Conservation (phyloP, 164 flowering plant species). For the Chimonanthus salicifolius region DNA sequence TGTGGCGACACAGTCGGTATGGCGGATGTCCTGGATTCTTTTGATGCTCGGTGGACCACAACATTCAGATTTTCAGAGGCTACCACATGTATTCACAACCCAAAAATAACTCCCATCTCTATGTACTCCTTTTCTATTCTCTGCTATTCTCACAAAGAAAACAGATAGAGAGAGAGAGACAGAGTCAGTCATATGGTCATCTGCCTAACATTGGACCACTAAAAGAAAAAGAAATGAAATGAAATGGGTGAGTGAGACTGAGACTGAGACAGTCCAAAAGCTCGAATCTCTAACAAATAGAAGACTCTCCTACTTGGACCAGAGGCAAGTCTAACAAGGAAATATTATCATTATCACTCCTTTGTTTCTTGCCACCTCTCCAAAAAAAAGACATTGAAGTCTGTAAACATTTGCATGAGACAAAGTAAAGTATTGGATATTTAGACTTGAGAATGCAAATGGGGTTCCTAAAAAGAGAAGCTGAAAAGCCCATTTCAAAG, state of each 20-base stretch:
- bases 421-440: not conserved
- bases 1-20: slow-evolving; percentile 26
- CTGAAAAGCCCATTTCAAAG: slow-evolving; percentile 6
- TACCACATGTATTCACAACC: slow-evolving; percentile 11
- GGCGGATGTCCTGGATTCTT: slow-evolving; percentile 33
- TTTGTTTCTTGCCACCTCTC: not conserved
- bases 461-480: slow-evolving; percentile 2
- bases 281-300: slow-evolving; percentile 21
- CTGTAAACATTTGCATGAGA: slow-evolving; percentile 9
- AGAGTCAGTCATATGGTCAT: not conserved
- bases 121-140: not conserved
- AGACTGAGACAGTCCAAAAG: slow-evolving; percentile 13
- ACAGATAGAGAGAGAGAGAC: slow-evolving; percentile 1
- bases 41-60: slow-evolving; percentile 28
- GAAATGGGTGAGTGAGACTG: not conserved
- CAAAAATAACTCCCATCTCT: not conserved
- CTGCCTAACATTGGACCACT: slow-evolving; percentile 3
- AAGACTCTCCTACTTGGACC: slow-evolving; percentile 16
- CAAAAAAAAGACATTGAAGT: slow-evolving; percentile 4
- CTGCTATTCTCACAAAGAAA: not conserved
- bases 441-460: not conserved
- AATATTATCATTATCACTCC: not conserved
- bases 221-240: slow-evolving; percentile 4
- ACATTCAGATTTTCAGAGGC: slow-evolving; percentile 4
- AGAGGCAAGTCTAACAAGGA: slow-evolving; percentile 5